Evolutionary conservation across 176 grass and related monocot genomes (phyloP), one percentile per base, ranked within the genome.

Genomic region (Saccharum officinarum): DNA sequence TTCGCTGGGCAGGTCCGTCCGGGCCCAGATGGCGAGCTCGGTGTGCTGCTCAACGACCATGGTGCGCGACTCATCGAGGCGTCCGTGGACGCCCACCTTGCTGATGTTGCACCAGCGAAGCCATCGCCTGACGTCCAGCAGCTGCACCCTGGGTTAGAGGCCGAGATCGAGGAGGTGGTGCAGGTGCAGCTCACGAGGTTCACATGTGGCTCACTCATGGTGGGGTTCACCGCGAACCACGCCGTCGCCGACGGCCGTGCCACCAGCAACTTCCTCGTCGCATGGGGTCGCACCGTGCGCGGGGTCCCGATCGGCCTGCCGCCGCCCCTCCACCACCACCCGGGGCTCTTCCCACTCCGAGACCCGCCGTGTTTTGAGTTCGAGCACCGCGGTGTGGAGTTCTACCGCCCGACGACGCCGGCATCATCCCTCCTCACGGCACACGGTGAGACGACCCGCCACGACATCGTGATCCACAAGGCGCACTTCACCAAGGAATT

Each of bases 401-500:
- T 82, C 82, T 55, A 70, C 50, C n/a, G 46, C 12, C 62, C 62
- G 28, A 0, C 57, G 15, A 8, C 20, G 52, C 18, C 52, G 54
- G 2, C 55, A 9, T 4, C 45, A 26, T 10, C 23, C 23, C 20
- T 16, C 40, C 0, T 30, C 6, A 30, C 16, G 15, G 63, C 45
- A 31, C 12, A 69, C 8, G 49, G 82, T 20, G 70, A 31, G 2
- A 17, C 47, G 75, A 38, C 37, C 8, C 42, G 83, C 6, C 71
- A 10, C 55, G 55, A 87, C 80, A 82, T 91, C 66, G 61, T 88
- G 11, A 76, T 94, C 55, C 89, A 87, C 72, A 87, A 92, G 64
- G 84, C 80, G 1, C 92, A 89, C 69, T 92, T 92, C 67, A 91
- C 82, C 33, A 79, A 62, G 52, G 87, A 92, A 13, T 94, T 90